Conservation (phyloP, 2,329 filamentous ascomycete species). For the Fusarium keratoplasticum region DNA sequence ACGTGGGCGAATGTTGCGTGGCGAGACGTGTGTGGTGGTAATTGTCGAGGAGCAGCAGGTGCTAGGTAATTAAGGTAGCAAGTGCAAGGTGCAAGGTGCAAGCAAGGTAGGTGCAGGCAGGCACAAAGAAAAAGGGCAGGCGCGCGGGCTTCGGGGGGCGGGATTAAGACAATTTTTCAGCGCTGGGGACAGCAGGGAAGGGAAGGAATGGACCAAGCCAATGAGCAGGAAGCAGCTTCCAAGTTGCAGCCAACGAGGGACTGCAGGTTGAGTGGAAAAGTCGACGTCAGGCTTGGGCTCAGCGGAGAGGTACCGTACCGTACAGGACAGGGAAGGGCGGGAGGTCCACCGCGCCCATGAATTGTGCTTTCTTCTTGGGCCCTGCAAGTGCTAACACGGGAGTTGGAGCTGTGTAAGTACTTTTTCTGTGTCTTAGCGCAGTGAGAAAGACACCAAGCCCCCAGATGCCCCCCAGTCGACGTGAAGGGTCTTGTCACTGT, state of each 20-base stretch:
- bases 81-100: conserved; percentile 18
- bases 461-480: conserved; percentile 30
- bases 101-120: conserved; percentile 30
- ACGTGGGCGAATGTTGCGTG: conserved; percentile 40
- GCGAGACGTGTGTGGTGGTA: conserved; percentile 44
- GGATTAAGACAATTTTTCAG: conserved; percentile 45
- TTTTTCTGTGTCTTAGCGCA: conserved; percentile 25
- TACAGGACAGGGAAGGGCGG: conserved; percentile 25
- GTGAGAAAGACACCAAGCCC: conserved; percentile 24
- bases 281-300: conserved; percentile 33
- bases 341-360: conserved; percentile 29
- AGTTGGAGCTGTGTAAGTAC: conserved; percentile 15
- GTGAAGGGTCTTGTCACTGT: conserved; percentile 36
- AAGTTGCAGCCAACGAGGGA: conserved; percentile 27
- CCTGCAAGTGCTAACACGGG: conserved; percentile 17
- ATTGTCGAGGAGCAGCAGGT: conserved; percentile 38
- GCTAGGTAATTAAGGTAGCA: conserved; percentile 42
- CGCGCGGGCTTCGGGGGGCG: conserved; percentile 36
- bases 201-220: conserved; percentile 38
- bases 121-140: conserved; percentile 35
- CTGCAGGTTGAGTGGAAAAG: conserved; percentile 37
- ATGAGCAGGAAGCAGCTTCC: conserved; percentile 20
- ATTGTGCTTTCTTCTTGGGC: conserved; percentile 35
- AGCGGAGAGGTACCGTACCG: conserved; percentile 10
- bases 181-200: conserved; percentile 34